Evolutionary conservation across 2,329 filamentous ascomycete species (phyloP).

Genomic region (Diaporthe eres): DNA sequence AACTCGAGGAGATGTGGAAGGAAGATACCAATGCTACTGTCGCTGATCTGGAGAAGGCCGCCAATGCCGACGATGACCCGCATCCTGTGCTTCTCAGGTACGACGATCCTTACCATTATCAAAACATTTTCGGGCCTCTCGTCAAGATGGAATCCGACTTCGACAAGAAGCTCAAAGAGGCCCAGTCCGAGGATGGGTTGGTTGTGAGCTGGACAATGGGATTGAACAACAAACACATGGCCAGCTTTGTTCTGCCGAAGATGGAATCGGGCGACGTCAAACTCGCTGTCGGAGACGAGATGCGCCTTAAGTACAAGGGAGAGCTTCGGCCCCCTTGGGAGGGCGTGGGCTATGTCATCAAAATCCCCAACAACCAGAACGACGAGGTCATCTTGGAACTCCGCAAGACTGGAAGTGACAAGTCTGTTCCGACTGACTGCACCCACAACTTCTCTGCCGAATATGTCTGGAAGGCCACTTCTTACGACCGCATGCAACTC

Average conservation of each 20-base stretch:
- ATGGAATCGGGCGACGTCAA: constrained; percentile 98
- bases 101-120: constrained; percentile 97
- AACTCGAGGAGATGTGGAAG: constrained; percentile 98
- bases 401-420: constrained; percentile 94
- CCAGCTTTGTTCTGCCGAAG: constrained; percentile 95
- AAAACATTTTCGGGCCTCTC: constrained; percentile 97
- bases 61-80: constrained; percentile 94
- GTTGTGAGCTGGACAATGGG: constrained; percentile 95
- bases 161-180: constrained; percentile 98
- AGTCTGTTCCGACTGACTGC: constrained; percentile 94
- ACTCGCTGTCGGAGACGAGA: constrained; percentile 96
- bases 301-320: constrained; percentile 96
- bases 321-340: constrained; percentile 95
- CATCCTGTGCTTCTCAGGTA: constrained; percentile 93
- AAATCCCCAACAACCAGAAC: constrained; percentile 99
- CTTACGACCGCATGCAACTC: constrained; percentile 98
- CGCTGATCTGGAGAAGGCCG: constrained; percentile 90
- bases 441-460: constrained; percentile 98
- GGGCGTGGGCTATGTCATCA: constrained; percentile 98
- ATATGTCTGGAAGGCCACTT: constrained; percentile 99
- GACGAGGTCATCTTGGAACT: constrained; percentile 97
- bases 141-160: constrained; percentile 99
- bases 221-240: constrained; percentile 96
- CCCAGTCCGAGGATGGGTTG: constrained; percentile 96
- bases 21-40: constrained; percentile 91